Percentiles rank a stretch among this genome's conserved stretches.
phyloP scores from a whole-genome alignment of 345 rosid species.

The Pugionium dolabratum region DNA sequence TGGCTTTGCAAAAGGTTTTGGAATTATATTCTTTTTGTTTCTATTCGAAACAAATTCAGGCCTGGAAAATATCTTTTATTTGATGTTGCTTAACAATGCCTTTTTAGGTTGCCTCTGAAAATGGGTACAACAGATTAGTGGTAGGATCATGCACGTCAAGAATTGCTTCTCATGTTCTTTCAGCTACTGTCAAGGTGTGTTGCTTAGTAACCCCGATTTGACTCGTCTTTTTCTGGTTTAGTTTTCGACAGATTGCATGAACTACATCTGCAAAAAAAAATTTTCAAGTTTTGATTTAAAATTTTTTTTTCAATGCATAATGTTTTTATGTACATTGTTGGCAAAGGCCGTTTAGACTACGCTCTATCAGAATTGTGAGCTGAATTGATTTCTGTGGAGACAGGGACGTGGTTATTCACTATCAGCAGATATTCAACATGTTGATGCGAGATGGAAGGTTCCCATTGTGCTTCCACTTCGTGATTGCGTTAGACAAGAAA shows the following conservation, averaged over 20 bases:
- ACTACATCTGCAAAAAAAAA: background rate
- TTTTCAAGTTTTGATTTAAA: background rate
- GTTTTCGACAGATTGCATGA: background rate
- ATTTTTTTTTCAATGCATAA: background rate
- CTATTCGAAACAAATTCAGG: background rate
- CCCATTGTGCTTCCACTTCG: slow-evolving; percentile 86
- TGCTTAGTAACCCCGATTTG: background rate
- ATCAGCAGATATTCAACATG: slow-evolving; percentile 90
- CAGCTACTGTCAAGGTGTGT: slow-evolving; percentile 86
- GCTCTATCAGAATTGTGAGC: background rate
- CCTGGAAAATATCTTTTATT: slow-evolving; percentile 9
- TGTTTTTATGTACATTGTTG: background rate
- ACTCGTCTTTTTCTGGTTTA: background rate
- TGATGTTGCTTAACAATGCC: slow-evolving; percentile 20
- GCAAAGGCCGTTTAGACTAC: background rate
- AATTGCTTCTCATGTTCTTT: slow-evolving; percentile 80
- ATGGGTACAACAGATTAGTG: slow-evolving; percentile 72
- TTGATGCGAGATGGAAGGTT: slow-evolving; percentile 80
- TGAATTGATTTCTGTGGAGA: slow-evolving; percentile 5
- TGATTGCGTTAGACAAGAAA: slow-evolving; percentile 76
- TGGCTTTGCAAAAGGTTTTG: slow-evolving; percentile 76
- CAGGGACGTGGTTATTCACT: slow-evolving; percentile 96
- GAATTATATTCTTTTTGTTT: slow-evolving; percentile 1
- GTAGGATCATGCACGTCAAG: slow-evolving; percentile 82
- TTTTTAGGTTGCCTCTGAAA: slow-evolving; percentile 64